Base-by-base conservation (phyloP, 306 rosid genomes). In the Sicyos edulis region DNA sequence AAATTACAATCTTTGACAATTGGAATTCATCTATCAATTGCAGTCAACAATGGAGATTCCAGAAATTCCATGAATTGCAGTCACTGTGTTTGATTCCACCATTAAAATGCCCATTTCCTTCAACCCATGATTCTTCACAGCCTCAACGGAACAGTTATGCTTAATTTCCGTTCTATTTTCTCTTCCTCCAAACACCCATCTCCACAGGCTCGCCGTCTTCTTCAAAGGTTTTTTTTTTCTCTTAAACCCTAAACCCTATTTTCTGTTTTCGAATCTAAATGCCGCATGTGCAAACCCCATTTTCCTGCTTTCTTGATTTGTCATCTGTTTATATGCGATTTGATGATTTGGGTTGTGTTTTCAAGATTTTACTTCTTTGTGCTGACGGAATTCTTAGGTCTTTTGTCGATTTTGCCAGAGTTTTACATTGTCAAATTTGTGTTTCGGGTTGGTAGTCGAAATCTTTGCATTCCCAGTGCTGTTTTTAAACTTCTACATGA, bases 221-320 rank as follows among this genome's bases (percentile, higher is more conserved):
- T 92, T 73, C 83, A 77, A 10, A 89, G 95, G 97, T 89, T 56
- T 52, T 67, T 89, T 56, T 52, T 67, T 67, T 21, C 77, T 63
- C 72, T 45, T 57, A 69, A 70, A 67, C 74, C 78, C 51, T 50
- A 49, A 5, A 15, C 6, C 54, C 11, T 10, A 65, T 42, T 65
- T 10, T 65, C 54, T 64, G 3, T 37, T n/a, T 64, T 5, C 7
- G 3, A 45, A 45, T 66, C 19, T 40, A 21, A 19, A 44, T 45
- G 40, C 71, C 4, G 17, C 26, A n/a, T 65, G 8, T 65, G 34
- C 16, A 11, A 4, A 66, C 16, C 15, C 29, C 29, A 4, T 42
- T 64, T 10, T 64, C 51, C 32, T 19, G 49, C 49, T 65, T 9
- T 4, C 5, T 10, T 20, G 54, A 51, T 67, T 21, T 47, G 17